Conservation (phyloP, 441 rosid species). For the Mallotus repandus region DNA sequence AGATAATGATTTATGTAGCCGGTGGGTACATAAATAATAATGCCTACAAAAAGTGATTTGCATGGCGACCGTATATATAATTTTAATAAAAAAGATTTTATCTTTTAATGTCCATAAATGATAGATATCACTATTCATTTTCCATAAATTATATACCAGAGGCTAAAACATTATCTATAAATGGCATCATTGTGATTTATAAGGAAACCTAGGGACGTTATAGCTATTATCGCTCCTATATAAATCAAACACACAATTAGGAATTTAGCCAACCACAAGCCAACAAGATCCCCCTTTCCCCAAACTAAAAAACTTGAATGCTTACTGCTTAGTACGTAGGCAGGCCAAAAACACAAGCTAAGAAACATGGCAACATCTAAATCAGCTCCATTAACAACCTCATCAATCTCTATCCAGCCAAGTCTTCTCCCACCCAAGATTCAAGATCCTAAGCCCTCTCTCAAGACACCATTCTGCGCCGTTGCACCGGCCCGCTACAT, state of each 20-base stretch:
- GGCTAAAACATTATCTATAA: background rate
- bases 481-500: slow-evolving; percentile 28
- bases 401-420: background rate
- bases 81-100: too few relatives aligned
- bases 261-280: background rate
- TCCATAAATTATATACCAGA: too few relatives aligned
- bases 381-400: background rate
- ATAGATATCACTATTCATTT: too few relatives aligned
- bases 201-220: background rate
- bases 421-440: slow-evolving; percentile 1
- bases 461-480: slow-evolving; percentile 35
- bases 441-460: background rate
- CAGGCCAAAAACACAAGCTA: too few relatives aligned
- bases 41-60: too few relatives aligned
- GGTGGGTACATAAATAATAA: too few relatives aligned
- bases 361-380: background rate
- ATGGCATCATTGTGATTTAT: slow-evolving; percentile 6
- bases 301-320: too few relatives aligned
- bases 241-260: background rate
- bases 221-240: background rate
- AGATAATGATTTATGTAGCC: too few relatives aligned
- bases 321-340: too few relatives aligned
- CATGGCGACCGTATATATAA: too few relatives aligned
- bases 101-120: too few relatives aligned
- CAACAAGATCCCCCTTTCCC: background rate